Percentiles rank a stretch among this genome's conserved stretches.
Evolutionary conservation across 305 asterid species (phyloP).

Genomic region (Rubia occidens): DNA sequence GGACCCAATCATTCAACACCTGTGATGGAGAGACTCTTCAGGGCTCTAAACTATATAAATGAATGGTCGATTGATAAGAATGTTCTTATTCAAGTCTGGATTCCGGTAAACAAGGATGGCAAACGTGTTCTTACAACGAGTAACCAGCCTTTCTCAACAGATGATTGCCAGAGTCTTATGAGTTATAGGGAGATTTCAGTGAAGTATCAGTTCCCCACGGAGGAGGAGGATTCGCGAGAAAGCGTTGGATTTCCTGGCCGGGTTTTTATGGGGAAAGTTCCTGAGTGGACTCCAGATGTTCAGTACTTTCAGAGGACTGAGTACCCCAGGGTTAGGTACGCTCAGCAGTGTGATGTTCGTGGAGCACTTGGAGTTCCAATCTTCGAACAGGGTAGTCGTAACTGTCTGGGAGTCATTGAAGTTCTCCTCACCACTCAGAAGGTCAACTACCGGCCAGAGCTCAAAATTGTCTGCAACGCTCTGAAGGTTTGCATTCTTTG

Average conservation of each 20-base stretch:
- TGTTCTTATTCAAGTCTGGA: conserved; percentile 75
- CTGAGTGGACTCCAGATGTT: conserved; percentile 95
- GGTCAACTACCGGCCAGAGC: conserved; percentile 62
- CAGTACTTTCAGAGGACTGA: conserved; percentile 61
- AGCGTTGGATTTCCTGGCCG: conserved; percentile 71
- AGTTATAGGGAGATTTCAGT: conserved; percentile 62
- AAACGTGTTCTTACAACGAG: conserved; percentile 53
- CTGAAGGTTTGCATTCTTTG: conserved; percentile 53
- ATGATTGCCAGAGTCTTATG: conserved; percentile 53
- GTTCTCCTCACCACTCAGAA: conserved; percentile 69
- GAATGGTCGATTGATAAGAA: conserved; percentile 42
- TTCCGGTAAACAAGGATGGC: conserved; percentile 56
- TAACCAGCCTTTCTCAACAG: conserved; percentile 56
- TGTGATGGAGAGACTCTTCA: conserved; percentile 55
- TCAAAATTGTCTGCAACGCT: conserved; percentile 80
- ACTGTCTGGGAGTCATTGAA: conserved; percentile 83
- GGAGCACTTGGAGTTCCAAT: conserved; percentile 85
- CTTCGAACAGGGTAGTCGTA: conserved; percentile 58
- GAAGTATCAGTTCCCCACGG: conserved; percentile 52
- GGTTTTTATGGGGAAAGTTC: conserved; percentile 58
- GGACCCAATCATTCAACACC: conserved; percentile 46
- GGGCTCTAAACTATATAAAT: conserved; percentile 49
- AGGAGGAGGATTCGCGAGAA: conserved; percentile 53
- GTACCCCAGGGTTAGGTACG: conserved; percentile 61
- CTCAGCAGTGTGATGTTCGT: conserved; percentile 58